Conservation (phyloP, 2,329 filamentous ascomycete genomes). For the Calonectria leucothoes region DNA sequence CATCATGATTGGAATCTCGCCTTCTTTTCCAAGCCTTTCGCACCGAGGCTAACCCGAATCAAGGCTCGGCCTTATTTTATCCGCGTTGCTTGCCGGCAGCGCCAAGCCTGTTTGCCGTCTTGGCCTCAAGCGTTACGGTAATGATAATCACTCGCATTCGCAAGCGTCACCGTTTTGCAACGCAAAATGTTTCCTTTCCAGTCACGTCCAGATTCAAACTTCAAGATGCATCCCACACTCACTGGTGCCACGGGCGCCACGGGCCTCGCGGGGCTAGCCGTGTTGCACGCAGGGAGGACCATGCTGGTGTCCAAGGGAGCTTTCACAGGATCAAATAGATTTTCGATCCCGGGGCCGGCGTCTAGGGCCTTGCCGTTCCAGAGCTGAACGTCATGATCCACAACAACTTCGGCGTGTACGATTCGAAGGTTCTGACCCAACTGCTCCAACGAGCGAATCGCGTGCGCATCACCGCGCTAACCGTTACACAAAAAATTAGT, state of each 20-base stretch:
- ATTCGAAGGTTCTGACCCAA: background rate
- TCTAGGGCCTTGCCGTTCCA: background rate
- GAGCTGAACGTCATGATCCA: background rate
- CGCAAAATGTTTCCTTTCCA: background rate
- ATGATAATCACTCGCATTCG: background rate
- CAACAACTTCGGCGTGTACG: background rate
- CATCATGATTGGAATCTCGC: no score
- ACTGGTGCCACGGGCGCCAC: slow-evolving; percentile 7
- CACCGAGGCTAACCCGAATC: background rate
- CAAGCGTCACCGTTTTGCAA: background rate
- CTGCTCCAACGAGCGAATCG: background rate
- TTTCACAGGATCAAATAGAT: background rate
- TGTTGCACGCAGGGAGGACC: background rate
- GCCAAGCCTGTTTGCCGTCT: background rate
- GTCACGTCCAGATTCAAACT: background rate
- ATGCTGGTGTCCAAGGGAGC: background rate
- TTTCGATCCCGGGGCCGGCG: no score
- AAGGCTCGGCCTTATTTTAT: background rate
- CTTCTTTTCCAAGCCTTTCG: background rate
- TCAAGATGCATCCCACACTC: background rate
- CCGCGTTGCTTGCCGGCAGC: background rate
- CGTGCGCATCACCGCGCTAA: background rate
- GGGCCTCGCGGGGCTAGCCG: background rate
- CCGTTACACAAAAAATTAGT: background rate
- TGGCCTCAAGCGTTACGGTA: background rate